Percentiles rank a stretch among this genome's conserved stretches.
Conservation (phyloP, 352 stramenopile species). For the Globisporangium alternatum region DNA sequence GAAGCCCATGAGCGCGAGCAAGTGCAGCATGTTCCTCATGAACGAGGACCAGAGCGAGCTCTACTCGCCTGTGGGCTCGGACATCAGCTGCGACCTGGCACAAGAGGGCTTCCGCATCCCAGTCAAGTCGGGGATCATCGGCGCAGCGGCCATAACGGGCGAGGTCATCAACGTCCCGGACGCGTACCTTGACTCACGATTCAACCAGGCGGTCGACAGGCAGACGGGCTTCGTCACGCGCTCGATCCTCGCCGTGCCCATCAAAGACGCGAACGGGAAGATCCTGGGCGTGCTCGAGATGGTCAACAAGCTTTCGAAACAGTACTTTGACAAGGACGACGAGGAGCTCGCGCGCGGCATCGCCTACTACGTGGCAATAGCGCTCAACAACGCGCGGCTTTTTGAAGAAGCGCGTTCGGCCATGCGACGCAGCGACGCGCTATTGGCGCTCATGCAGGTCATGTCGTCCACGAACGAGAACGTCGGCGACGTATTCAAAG, state of each 20-base stretch:
- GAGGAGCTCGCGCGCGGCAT: conserved; percentile 63
- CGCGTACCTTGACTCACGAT: conserved; percentile 58
- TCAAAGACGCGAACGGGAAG: conserved; percentile 65
- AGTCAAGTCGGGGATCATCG: conserved; percentile 47
- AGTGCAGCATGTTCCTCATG: conserved; percentile 70
- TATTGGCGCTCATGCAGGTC: conserved; percentile 59
- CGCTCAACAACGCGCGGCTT: conserved; percentile 63
- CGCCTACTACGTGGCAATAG: conserved; percentile 64
- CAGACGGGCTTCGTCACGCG: conserved; percentile 67
- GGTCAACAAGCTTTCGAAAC: conserved; percentile 61
- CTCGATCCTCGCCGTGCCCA: conserved; percentile 75
- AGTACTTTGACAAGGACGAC: conserved; percentile 71
- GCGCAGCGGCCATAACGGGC: conserved; percentile 56
- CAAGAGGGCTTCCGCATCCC: conserved; percentile 54
- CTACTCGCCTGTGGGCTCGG: conserved; percentile 43
- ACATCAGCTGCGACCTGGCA: conserved; percentile 37
- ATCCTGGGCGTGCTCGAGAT: conserved; percentile 72
- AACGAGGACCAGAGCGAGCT: conserved; percentile 58
- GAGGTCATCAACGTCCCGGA: conserved; percentile 79
- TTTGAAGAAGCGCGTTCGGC: conserved; percentile 54
- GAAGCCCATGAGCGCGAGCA: conserved; percentile 41
- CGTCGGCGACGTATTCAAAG: conserved; percentile 42
- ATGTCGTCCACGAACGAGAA: conserved; percentile 50
- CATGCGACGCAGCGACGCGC: conserved; percentile 59
- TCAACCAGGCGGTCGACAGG: conserved; percentile 60